Evolutionary conservation across 2,329 filamentous ascomycete species (phyloP), one percentile per base, ranked within the genome.

Genomic region (Helicocarpus griseus): DNA sequence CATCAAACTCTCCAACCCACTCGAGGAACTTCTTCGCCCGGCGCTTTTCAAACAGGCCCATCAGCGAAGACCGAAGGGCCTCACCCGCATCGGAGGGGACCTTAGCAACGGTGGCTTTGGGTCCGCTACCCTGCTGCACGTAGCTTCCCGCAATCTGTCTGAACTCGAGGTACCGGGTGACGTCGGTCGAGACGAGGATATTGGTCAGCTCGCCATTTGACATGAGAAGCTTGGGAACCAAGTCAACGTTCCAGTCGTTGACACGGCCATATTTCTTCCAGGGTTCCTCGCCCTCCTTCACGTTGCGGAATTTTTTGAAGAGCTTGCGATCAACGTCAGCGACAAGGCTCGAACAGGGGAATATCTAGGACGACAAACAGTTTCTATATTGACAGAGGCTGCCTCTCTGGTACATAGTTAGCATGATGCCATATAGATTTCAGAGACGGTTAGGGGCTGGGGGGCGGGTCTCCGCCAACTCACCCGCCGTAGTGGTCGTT

Each of bases 211-310:
- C 91, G 71, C 93, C 93, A 57, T 94, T 95, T 54, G 91, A 89
- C 90, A 98, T 97, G 71, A 98, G 82, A 65, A 98, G 85, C 80
- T 98, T 98, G 61, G 93, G 91, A 46, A 98, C 90, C 56, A 98
- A 81, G 69, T 98, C 94, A 72, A 98, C 94, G 78, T 96, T 97
- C 93, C 93, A 98, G 80, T 97, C 91, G 75, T 96, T 96, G 69
- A 84, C 78, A 54, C 93, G 86, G 63, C 91, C 91, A 71, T 96
- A 97, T 73, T 95, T 90, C 78, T 94, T 91, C 93, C 93, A 97
- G 60, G 91, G 90, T 77, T 96, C 87, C 66, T 89, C 85, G 61
- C 86, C 87, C 56, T 79, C 69, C 54, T 74, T 69, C 68, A 82
- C 87, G 77, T 93, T 93, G 69, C 88, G 87, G 71, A 95, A 94